phyloP scores from a whole-genome alignment of 176 grass and related monocot species.

The barley (Hordeum vulgare) region DNA sequence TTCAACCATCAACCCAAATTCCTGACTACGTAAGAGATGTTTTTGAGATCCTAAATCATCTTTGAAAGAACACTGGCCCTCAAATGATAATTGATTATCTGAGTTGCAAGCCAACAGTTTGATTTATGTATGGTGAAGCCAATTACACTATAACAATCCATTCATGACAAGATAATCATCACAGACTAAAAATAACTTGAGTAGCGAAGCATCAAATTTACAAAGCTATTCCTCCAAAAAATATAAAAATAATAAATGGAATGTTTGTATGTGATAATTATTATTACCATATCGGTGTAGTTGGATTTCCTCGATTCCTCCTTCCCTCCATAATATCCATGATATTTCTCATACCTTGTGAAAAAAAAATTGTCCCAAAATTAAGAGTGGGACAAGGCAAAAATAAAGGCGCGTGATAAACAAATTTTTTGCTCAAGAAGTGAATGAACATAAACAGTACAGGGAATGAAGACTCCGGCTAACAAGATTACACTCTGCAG shows the following conservation, averaged over 20 bases:
- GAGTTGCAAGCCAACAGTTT: not conserved
- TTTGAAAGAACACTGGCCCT: not conserved
- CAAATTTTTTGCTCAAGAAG: not conserved
- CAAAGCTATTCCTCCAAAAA: not conserved
- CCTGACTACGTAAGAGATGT: not conserved
- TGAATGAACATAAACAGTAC: not conserved
- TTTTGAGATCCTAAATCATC: not conserved
- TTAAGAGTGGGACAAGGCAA: conserved; percentile 9
- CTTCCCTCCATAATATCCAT: conserved; percentile 79
- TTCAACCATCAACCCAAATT: not conserved
- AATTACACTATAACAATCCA: not conserved
- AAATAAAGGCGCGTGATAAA: not conserved
- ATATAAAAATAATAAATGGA: not conserved
- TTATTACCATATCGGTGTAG: conserved; percentile 84
- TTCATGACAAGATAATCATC: not conserved
- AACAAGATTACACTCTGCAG: conserved; percentile 1
- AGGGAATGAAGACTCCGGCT: not conserved
- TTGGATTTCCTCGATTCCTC: conserved; percentile 92
- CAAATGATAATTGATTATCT: not conserved
- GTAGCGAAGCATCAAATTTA: not conserved
- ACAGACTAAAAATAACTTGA: not conserved
- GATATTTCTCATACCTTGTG: conserved; percentile 95
- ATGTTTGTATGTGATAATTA: not conserved
- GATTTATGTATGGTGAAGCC: not conserved
- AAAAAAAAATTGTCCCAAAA: conserved; percentile 6